Evolutionary conservation across 176 grass and related monocot genomes (phyloP).

Genomic region (Leersia perrieri): DNA sequence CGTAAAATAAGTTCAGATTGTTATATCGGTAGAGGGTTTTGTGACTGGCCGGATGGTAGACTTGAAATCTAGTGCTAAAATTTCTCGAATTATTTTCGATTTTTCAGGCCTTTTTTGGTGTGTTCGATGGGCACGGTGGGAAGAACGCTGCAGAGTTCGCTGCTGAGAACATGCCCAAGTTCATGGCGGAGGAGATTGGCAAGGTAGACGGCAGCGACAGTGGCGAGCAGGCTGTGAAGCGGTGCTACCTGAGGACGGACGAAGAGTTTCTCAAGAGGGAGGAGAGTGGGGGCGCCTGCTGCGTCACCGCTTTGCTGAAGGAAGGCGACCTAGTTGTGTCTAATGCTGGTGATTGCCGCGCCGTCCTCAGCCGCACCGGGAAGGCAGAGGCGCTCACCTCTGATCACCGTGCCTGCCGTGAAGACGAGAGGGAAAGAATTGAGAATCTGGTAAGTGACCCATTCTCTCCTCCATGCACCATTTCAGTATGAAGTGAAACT

Average conservation of each 20-base stretch:
- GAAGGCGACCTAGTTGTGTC: slow-evolving; percentile 73
- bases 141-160: slow-evolving; percentile 85
- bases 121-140: slow-evolving; percentile 92
- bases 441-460: slow-evolving; percentile 64
- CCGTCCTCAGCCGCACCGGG: slow-evolving; percentile 73
- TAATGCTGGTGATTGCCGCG: slow-evolving; percentile 83
- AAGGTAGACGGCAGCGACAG: slow-evolving; percentile 11
- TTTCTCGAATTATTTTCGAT: background rate
- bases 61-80: background rate
- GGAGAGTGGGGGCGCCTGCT: slow-evolving; percentile 73
- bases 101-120: slow-evolving; percentile 81
- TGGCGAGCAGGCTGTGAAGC: slow-evolving; percentile 48
- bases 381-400: slow-evolving; percentile 83
- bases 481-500: background rate
- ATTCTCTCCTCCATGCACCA: background rate
- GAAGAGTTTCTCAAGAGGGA: slow-evolving; percentile 74
- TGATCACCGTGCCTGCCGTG: slow-evolving; percentile 63
- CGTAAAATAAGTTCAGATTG: background rate
- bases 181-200: slow-evolving; percentile 55
- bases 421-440: slow-evolving; percentile 82
- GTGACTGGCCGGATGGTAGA: background rate
- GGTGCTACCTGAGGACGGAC: slow-evolving; percentile 69
- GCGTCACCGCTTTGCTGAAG: slow-evolving; percentile 73
- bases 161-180: slow-evolving; percentile 69
- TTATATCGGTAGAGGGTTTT: background rate